A percentile compares a stretch with the other conserved stretches of the same genome.
phyloP scores from a whole-genome alignment of 331 rosid genomes.

The Arachis monticola region DNA sequence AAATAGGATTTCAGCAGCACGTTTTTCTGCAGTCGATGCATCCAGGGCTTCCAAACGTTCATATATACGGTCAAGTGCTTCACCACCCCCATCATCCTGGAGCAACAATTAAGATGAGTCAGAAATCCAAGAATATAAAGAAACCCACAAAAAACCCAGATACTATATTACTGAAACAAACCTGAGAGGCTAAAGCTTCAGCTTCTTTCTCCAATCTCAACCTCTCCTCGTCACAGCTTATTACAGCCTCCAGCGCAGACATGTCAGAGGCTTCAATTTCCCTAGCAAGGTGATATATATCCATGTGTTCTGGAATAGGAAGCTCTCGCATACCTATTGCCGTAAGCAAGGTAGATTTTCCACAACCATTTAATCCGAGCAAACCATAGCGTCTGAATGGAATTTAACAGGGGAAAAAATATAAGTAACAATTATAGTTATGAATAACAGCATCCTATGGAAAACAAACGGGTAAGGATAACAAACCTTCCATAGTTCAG shows the following conservation, averaged over 20 bases:
- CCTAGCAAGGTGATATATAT: constrained; percentile 84
- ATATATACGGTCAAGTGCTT: constrained; percentile 83
- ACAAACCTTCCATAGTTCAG: constrained; percentile 95
- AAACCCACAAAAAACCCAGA: background rate
- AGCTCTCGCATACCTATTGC: constrained; percentile 92
- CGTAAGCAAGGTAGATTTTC: constrained; percentile 90
- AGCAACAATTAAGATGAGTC: constrained; percentile 17
- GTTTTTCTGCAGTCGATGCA: constrained; percentile 97
- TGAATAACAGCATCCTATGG: background rate
- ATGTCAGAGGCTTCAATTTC: constrained; percentile 99
- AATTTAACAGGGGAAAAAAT: constrained; percentile 22
- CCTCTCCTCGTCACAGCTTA: constrained; percentile 96
- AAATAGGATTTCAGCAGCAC: constrained; percentile 92
- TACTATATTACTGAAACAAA: constrained; percentile 35
- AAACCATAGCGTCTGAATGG: constrained; percentile 87
- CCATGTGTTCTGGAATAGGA: constrained; percentile 99
- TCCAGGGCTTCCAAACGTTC: constrained; percentile 93
- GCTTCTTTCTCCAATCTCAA: constrained; percentile 86
- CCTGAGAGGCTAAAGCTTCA: constrained; percentile 83
- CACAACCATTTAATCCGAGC: constrained; percentile 98
- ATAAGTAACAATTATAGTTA: constrained; percentile 1
- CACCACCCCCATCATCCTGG: constrained; percentile 98
- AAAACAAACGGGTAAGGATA: constrained; percentile 11
- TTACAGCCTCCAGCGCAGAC: constrained; percentile 92
- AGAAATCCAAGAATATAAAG: background rate